These are phyloP conservation scores for Davidsoniella australis DNA, from an alignment of 2,329 filamentous ascomycete species.

Conservation along the genomic window DNA sequence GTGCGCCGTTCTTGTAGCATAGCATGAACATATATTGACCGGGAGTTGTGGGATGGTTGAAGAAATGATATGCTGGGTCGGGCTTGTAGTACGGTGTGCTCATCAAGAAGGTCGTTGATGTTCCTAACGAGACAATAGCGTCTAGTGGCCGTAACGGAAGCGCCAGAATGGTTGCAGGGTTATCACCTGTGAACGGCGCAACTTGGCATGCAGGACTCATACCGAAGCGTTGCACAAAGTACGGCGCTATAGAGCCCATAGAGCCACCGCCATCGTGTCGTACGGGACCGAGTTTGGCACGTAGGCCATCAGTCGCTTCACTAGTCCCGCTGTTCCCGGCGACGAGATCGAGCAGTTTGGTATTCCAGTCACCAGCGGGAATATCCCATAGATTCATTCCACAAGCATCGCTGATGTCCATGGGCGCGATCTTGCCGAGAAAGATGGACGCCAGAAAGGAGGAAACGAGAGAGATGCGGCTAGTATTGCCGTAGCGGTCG, in stretches of 20 bases:
- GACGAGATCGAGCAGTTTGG: slow-evolving; percentile 56
- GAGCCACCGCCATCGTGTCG: slow-evolving; percentile 63
- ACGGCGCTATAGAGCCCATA: slow-evolving; percentile 58
- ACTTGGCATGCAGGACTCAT: slow-evolving; percentile 62
- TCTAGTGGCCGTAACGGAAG: slow-evolving; percentile 75
- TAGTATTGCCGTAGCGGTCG: slow-evolving; percentile 61
- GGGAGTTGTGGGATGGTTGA: slow-evolving; percentile 85
- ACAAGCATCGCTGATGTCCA: slow-evolving; percentile 87
- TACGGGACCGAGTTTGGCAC: slow-evolving; percentile 63
- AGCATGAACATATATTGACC: slow-evolving; percentile 99
- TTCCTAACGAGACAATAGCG: slow-evolving; percentile 87
- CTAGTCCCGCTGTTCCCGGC: slow-evolving; percentile 37
- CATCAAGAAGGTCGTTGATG: slow-evolving; percentile 95
- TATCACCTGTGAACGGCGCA: slow-evolving; percentile 84
- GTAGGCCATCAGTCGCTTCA: slow-evolving; percentile 44
- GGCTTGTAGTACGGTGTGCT: slow-evolving; percentile 82
- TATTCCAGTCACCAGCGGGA: slow-evolving; percentile 51
- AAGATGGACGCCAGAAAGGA: slow-evolving; percentile 89
- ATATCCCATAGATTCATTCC: slow-evolving; percentile 98
- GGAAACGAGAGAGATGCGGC: slow-evolving; percentile 81
- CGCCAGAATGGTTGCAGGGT: slow-evolving; percentile 85
- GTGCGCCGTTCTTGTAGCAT: slow-evolving; percentile 95
- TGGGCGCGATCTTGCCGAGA: slow-evolving; percentile 66
- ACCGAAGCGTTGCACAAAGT: slow-evolving; percentile 65
- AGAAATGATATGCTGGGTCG: slow-evolving; percentile 86